Evolutionary conservation across 306 rosid species (phyloP).

Genomic region (Dicorynia guianensis): DNA sequence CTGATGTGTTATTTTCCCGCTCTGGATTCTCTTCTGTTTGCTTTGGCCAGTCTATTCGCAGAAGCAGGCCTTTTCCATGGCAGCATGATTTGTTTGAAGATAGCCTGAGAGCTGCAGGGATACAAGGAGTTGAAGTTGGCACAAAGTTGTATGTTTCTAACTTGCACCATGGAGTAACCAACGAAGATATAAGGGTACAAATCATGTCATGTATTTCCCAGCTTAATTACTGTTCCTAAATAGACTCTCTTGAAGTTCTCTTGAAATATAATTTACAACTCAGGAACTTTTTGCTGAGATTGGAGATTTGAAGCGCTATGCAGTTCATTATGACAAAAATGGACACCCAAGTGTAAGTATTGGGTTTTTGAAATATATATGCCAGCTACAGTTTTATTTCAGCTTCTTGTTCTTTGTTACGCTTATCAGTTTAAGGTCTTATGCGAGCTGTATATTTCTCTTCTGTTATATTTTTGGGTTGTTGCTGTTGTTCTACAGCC

Average conservation of each 20-base stretch:
- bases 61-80: slow-evolving; percentile 90
- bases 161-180: slow-evolving; percentile 95
- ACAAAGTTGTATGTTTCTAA: slow-evolving; percentile 93
- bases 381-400: neutral
- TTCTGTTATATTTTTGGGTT: neutral
- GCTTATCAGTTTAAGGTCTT: neutral
- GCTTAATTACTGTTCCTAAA: slow-evolving; percentile 59
- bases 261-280: slow-evolving; percentile 74
- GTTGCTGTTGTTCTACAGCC: neutral
- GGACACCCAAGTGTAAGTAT: slow-evolving; percentile 87
- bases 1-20: slow-evolving; percentile 81
- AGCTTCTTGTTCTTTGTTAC: neutral
- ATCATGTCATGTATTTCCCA: slow-evolving; percentile 52
- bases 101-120: slow-evolving; percentile 96
- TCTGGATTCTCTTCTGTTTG: slow-evolving; percentile 83
- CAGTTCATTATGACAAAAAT: slow-evolving; percentile 90
- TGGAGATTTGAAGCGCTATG: slow-evolving; percentile 85
- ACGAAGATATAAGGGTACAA: slow-evolving; percentile 98
- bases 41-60: slow-evolving; percentile 88
- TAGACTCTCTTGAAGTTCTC: slow-evolving; percentile 55
- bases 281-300: slow-evolving; percentile 97
- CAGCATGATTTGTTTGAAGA: slow-evolving; percentile 92
- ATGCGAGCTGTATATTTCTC: neutral
- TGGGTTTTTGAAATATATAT: slow-evolving; percentile 7
- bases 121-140: slow-evolving; percentile 87